Base-by-base conservation (phyloP, 163 green algal species). In the Scenedesmus sp. region DNA sequence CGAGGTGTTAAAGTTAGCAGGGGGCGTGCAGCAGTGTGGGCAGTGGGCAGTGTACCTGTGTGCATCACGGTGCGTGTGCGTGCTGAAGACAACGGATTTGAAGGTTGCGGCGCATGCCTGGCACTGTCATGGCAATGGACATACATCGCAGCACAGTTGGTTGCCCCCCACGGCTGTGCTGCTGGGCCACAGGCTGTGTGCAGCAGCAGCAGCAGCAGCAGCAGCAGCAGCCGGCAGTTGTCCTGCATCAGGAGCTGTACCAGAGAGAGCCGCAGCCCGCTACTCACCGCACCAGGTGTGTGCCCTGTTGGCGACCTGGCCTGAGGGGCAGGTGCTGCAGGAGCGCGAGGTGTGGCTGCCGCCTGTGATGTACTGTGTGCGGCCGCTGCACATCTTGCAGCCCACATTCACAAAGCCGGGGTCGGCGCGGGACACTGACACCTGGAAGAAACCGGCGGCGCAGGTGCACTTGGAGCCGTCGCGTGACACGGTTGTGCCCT, bases 211-310 rank as follows among this genome's bases (percentile, higher is more conserved):
- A 76, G 64, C 64, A 76, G 64, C n/a, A n/a, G n/a, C n/a, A n/a
- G n/a, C 64, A 15, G 64, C 64, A 16, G 13, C 64, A 76, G 64
- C 13, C 64, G 64, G 64, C 64, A 15, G 64, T 15, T 16, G 34
- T 46, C 34, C 34, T 64, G 59, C 59, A 64, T 64, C 59, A 10
- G 59, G 59, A 15, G 9, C 59, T 64, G 59, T 10, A 10, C 59
- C 59, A 64, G 7, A 64, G 59, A 64, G 9, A 64, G 59, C n/a
- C 26, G 23, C 20, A 59, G 60, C 4, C 2, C 26, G 67, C 18
- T 10, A 91, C 87, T 91, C 64, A 91, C 87, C 87, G 46, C 87
- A 91, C 73, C 73, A 76, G 16, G 87, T 91, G 87, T 91, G 87
- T 15, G 16, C 87, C 73, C 86, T 91, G 73, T 91, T 91, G 26